phyloP scores from a whole-genome alignment of 495 filamentous ascomycete species.

The Bacidia rubella region DNA sequence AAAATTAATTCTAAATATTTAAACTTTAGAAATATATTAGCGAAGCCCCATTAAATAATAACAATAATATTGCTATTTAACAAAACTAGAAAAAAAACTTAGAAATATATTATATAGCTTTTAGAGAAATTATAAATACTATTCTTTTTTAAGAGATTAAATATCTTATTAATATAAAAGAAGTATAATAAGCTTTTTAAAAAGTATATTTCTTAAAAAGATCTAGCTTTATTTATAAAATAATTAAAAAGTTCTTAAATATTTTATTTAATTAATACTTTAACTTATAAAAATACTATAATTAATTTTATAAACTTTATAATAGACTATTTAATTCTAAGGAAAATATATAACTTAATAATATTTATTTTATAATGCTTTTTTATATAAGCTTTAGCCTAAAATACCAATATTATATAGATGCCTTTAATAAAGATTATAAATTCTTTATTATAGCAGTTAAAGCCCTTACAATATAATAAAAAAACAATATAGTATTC shows the following conservation, averaged over 20 bases:
- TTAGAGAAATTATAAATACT: not conserved
- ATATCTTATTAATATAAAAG: not conserved
- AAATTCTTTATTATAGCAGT: slow-evolving; percentile 1
- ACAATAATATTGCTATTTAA: too few species aligned
- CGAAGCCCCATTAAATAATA: too few species aligned
- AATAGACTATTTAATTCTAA: too few species aligned
- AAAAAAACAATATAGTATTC: not conserved
- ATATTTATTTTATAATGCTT: too few species aligned
- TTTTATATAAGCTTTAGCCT: not conserved
- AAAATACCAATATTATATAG: not conserved
- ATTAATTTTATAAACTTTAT: not conserved
- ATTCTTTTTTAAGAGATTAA: not conserved
- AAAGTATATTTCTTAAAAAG: not conserved
- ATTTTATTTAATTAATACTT: not conserved
- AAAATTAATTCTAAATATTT: too few species aligned
- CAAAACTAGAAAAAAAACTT: too few species aligned
- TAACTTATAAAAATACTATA: not conserved
- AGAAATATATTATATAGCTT: too few species aligned
- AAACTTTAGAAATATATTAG: too few species aligned
- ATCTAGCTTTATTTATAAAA: not conserved
- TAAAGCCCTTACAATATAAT: not conserved
- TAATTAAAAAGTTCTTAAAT: too few species aligned
- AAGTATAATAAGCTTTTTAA: not conserved
- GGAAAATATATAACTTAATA: too few species aligned
- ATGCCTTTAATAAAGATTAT: not conserved